Evolutionary conservation across 2,329 filamentous ascomycete genomes (phyloP), one percentile per base, ranked within the genome.

Genomic region (Talaromyces sp.): DNA sequence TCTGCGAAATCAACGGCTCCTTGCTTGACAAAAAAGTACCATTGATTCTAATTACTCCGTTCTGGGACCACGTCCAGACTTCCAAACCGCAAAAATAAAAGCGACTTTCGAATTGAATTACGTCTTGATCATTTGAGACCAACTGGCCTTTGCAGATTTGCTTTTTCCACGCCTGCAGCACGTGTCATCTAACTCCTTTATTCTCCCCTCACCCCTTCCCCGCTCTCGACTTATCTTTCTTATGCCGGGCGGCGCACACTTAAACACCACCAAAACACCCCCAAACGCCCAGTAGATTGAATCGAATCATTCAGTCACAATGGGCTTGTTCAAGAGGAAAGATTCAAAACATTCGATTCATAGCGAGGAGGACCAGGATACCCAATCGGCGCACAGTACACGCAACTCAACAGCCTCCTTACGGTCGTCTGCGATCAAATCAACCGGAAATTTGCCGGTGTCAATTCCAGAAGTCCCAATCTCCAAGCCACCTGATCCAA

Each of bases 401-500:
- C 76, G 77, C 50, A 78, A 73, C 10, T 80, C 76, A 50, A 78
- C 80, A 72, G 79, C 79, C 65, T 84, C 82, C 11, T 73, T 84
- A 67, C 82, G 79, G 70, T 83, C 82, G 11, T 82, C 83, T 63
- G 77, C 79, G 65, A 78, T 77, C 63, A 81, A 77, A 67, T 73
- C 72, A 67, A 80, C 78, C 69, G 79, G 79, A 65, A 78, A 83
- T 68, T 76, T 79, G 59, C 81, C 82, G 39, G 77, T 77, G 13
- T 77, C 82, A 66, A 85, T 93, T 70, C 88, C 90, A 70, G 91
- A 93, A 77, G 84, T 96, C 72, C 87, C 92, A 68, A 85, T 98
- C 57, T 91, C 94, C 59, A 89, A 88, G 73, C 88, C 93, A 16
- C 93, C 94, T 33, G 93, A 98, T 78, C 93, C 94, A 72, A 85